Conservation (phyloP, 129 eudicot species). For the Lactuca saligna region DNA sequence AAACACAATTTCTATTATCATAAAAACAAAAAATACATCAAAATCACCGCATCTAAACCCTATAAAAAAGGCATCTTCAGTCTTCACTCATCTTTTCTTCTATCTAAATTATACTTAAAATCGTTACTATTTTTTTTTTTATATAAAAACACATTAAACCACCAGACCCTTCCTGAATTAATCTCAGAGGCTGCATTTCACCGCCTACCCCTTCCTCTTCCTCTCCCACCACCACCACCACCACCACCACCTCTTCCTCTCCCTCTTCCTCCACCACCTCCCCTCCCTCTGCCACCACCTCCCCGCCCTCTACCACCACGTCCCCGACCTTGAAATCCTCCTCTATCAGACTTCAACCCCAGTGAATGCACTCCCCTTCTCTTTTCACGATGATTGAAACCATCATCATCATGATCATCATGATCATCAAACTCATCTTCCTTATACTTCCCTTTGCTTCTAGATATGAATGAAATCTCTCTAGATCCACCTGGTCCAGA, state of each 20-base stretch:
- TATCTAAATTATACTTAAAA: conserved; percentile 14
- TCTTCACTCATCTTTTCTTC: neutral
- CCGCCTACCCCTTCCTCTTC: conserved; percentile 48
- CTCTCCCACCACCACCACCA: conserved; percentile 30
- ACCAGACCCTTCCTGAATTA: too few species aligned
- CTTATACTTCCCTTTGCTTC: conserved; percentile 54
- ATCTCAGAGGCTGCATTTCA: conserved; percentile 4
- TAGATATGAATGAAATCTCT: conserved; percentile 75
- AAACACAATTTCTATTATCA: neutral
- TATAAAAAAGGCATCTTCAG: neutral
- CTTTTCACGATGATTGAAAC: conserved; percentile 42
- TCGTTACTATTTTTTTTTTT: neutral
- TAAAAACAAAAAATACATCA: neutral
- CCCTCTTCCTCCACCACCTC: conserved; percentile 30
- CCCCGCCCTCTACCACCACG: conserved; percentile 43
- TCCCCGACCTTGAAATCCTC: conserved; percentile 46
- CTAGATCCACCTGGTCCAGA: conserved; percentile 86
- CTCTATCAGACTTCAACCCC: conserved; percentile 55
- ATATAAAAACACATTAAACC: neutral
- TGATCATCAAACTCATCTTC: conserved; percentile 65
- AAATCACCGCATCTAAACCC: conserved; percentile 1
- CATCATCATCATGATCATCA: conserved; percentile 49
- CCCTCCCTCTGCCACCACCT: conserved; percentile 35
- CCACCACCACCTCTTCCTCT: conserved; percentile 10
- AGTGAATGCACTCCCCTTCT: conserved; percentile 76